Evolutionary conservation across 2,329 filamentous ascomycete species (phyloP).

Genomic region (Penicillium sp.): DNA sequence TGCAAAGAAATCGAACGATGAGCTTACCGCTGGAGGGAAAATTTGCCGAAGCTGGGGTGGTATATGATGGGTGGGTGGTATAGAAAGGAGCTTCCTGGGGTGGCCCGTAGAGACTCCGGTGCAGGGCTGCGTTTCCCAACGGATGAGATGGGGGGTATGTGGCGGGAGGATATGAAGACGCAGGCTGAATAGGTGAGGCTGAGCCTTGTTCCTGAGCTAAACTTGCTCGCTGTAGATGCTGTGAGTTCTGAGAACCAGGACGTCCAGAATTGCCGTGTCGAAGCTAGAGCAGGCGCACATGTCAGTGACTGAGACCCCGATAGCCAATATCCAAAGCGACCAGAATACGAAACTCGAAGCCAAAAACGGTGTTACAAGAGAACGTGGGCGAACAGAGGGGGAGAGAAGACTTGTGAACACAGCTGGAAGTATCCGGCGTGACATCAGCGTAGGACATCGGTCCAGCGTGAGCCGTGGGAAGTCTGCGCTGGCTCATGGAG

Average conservation of each 20-base stretch:
- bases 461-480: constrained; percentile 18
- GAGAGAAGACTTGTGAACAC: constrained; percentile 16
- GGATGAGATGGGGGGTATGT: constrained; percentile 34
- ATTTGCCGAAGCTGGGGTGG: constrained; percentile 75
- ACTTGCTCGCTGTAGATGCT: constrained; percentile 33
- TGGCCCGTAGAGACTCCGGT: constrained; percentile 66
- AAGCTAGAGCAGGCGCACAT: constrained; percentile 28
- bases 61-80: constrained; percentile 78
- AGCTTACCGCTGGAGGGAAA: constrained; percentile 83
- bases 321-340: constrained; percentile 2
- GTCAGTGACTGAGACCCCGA: constrained; percentile 18
- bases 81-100: constrained; percentile 72
- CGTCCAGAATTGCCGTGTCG: constrained; percentile 34
- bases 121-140: constrained; percentile 46
- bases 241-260: constrained; percentile 32
- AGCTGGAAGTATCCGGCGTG: constrained; percentile 19
- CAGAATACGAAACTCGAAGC: constrained; percentile 12
- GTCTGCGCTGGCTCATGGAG: constrained; percentile 12
- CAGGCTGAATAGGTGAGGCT: constrained; percentile 66
- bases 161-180: constrained; percentile 30
- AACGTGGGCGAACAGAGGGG: constrained; percentile 19
- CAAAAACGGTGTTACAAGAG: constrained; percentile 20
- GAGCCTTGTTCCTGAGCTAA: constrained; percentile 40
- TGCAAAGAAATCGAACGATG: constrained; percentile 40
- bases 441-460: constrained; percentile 12